Evolutionary conservation across 345 rosid genomes (phyloP), one percentile per base, ranked within the genome.

Genomic region (Eutrema heterophyllum): DNA sequence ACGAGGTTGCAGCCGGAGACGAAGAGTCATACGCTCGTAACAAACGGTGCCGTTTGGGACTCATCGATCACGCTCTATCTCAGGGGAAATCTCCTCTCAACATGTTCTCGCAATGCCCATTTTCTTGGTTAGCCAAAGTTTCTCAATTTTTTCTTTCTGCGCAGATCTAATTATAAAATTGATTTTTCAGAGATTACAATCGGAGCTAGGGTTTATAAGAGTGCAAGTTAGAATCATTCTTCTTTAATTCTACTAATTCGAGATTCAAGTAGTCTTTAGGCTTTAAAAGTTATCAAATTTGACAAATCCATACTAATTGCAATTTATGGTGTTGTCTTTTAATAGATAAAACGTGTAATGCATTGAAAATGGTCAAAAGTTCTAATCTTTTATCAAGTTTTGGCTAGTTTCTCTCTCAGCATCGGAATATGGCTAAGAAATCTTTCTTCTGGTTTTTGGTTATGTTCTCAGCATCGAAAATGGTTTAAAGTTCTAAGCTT

Each of bases 11-110:
- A n/a, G n/a, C n/a, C n/a, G n/a, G 85, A 81, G 96, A 89, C 81
- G 79, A 80, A 68, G 95, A 81, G 3, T 75, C 89, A 3, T 94
- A 91, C 69, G 74, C 95, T 24, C 78, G 55, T 45, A 88, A 88
- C 61, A 94, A 91, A 72, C 89, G 95, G 30, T 89, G 97, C 45
- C 98, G 95, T 59, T 46, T 94, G 44, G 97, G 96, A 26, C 96
- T 94, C 73, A 81, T 91, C 72, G 92, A 91, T 81, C 85, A 83
- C 49, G 86, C 95, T 73, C 15, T 94, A 61, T 76, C 88, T 68
- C 84, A 60, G 61, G 1, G 1, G 1, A 18, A 18, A 1, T 18
- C 21, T 18, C 21, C 21, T 18, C 1, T 18, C 21, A 18, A 18
- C 21, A 18, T 18, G 21, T 18, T 18, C 21, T 18, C 1, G 21